Base-by-base conservation (phyloP, 352 stramenopile genomes). In the Pythium dissotocum region DNA sequence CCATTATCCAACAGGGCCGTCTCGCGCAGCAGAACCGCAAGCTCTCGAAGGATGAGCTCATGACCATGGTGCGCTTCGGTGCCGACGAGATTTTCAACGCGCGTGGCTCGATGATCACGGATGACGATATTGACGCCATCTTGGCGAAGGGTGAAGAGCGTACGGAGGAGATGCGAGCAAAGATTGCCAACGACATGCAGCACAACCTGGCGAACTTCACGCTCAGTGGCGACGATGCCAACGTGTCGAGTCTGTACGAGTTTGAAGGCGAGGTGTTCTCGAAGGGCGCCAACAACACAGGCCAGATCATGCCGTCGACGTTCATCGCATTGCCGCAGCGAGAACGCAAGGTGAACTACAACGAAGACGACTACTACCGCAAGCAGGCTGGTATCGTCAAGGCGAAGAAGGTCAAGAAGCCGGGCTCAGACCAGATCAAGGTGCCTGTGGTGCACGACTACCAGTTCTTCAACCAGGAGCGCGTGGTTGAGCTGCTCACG, bases 1-100 rank as follows among this genome's bases (percentile, higher is more conserved):
- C 98, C 24, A 98, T 99, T 42, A 99, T 99, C 73, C 98, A 99
- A 80, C 97, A 99, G 69, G 97, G 97, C 59, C 89, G 97, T 30
- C 81, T 99, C 4, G 96, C 97, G 2, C 86, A 97, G 66, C 88
- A 96, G 63, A 96, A 97, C 70, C 87, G 91, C 16, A 96, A 96
- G 73, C 71, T 97, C 2, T 96, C 89, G 36, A 99, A 99, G 82
- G 92, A 98, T 57, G 98, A 99, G 63, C 84, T 99, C 16, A 99
- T 99, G 96, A 94, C 91, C 21, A 98, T 98, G 94, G 90, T 99
- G 4, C 83, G 87, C 7, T 96, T 96, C 48, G 88, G 88, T 62
- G 88, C 88, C 4, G 88, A 96, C 44, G 88, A 96, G 68, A 96
- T 96, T 40, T 96, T 96, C 57, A 96, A 94, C 53, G 85, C 87